Base-by-base conservation (phyloP, 2,329 filamentous ascomycete species). In the Fusarium setosum region DNA sequence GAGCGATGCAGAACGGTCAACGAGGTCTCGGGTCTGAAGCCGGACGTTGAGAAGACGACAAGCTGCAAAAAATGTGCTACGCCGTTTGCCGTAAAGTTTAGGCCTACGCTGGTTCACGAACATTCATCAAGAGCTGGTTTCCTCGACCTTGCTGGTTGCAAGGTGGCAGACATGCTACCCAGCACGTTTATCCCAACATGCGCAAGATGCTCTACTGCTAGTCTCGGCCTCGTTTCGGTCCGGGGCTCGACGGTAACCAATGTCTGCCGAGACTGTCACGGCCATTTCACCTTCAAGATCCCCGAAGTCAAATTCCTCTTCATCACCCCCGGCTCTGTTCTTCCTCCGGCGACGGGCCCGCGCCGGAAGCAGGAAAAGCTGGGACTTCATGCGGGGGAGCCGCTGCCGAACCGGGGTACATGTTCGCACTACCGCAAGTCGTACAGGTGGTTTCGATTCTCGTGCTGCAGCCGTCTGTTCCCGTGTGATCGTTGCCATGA, bases 151-250 rank as follows among this genome's bases (percentile, higher is more conserved):
- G 86, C 90, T 23, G 92, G 91, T 15, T 94, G 92, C 77, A 90
- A 88, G 6, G 85, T 92, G 9, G 83, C 88, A 42, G 93, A 96
- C 73, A 86, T 96, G 82, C 85, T 96, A 11, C 90, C 91, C 53
- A 94, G 91, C 76, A 89, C 88, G 37, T 95, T 96, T 79, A 80
- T 92, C 26, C 93, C 93, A 15, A 94, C 91, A 1, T 96, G 93
- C 75, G 84, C 86, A 2, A 84, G 86, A 71, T 96, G 93, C 78
- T 96, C 92, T 26, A 91, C 89, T 1, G 72, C 87, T 2, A 87
- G 89, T 63, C 84, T 86, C 5, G 92, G 91, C 1, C 84, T 96
- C 31, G 84, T 90, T 15, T 89, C 91, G 5, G 91, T 95, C 6
- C 85, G 90, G 23, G 92, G 92, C 42, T 92, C 95, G 60, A 87